These are phyloP conservation scores for Leucoagaricus sp. DNA, from an alignment of 1,284 basidiomycete genomes.

Conservation along the genomic window DNA sequence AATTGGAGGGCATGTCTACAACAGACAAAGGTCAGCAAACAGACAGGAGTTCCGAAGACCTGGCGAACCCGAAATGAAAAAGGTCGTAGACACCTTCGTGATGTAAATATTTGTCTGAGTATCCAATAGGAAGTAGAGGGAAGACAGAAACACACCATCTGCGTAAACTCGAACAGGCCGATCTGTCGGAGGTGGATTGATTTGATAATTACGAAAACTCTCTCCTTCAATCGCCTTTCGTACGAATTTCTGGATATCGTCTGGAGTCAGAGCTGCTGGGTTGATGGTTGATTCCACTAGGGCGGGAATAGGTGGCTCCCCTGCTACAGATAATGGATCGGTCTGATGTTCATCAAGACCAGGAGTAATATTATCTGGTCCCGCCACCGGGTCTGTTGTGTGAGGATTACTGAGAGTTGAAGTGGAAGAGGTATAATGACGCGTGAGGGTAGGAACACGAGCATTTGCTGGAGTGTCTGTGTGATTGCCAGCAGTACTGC, in stretches of 20 bases:
- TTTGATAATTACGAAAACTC: constrained; percentile 69
- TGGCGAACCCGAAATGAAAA: constrained; percentile 90
- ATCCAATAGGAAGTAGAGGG: too few relatives aligned
- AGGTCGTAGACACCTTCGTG: constrained; percentile 83
- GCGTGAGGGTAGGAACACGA: neutral
- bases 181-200: constrained; percentile 79
- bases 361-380: constrained; percentile 29
- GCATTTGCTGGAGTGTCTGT: neutral
- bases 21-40: constrained; percentile 7
- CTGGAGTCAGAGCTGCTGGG: constrained; percentile 62
- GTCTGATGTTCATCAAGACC: constrained; percentile 34
- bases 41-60: constrained; percentile 46
- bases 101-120: neutral
- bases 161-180: constrained; percentile 93
- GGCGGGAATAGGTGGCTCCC: constrained; percentile 48
- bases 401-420: constrained; percentile 17
- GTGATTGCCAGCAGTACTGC: constrained; percentile 40
- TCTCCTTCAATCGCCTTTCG: constrained; percentile 69
- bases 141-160: constrained; percentile 59
- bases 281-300: constrained; percentile 52
- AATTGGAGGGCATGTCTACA: constrained; percentile 88
- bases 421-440: constrained; percentile 17
- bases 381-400: constrained; percentile 18
- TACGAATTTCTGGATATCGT: constrained; percentile 75
- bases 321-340: constrained; percentile 26